Percentiles rank a stretch among this genome's conserved stretches.
These are phyloP conservation scores for Lavandula angustifolia DNA, from an alignment of 257 asterid species.

Conservation along the genomic window DNA sequence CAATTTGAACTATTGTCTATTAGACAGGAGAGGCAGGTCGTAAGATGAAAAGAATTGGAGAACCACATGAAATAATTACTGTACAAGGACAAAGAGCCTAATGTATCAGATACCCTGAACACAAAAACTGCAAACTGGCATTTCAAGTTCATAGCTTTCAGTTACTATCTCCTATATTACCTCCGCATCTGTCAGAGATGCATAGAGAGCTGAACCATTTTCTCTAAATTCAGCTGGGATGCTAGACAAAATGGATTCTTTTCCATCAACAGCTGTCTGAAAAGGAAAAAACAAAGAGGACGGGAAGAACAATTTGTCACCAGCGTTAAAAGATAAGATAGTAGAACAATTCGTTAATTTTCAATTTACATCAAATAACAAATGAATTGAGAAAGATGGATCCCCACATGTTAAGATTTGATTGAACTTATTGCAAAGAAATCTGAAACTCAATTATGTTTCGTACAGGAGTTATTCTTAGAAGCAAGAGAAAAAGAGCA, in stretches of 20 bases:
- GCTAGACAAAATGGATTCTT: slow-evolving; percentile 75
- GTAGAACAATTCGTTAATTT: background rate
- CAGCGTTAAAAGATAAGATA: slow-evolving; percentile 4
- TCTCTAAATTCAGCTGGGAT: slow-evolving; percentile 74
- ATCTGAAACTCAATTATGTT: background rate
- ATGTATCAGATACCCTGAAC: slow-evolving; percentile 15
- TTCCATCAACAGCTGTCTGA: slow-evolving; percentile 81
- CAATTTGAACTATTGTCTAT: background rate
- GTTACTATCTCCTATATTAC: slow-evolving; percentile 44
- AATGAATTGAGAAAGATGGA: slow-evolving; percentile 1
- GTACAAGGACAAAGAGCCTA: slow-evolving; percentile 7
- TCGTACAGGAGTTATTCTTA: slow-evolving; percentile 9
- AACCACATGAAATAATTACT: background rate
- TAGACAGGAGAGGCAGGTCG: background rate
- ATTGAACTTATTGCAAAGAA: slow-evolving; percentile 2
- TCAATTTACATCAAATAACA: slow-evolving; percentile 11
- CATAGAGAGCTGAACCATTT: slow-evolving; percentile 71
- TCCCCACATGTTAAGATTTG: slow-evolving; percentile 7
- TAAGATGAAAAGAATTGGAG: background rate
- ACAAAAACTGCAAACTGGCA: slow-evolving; percentile 19
- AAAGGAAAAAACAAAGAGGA: slow-evolving; percentile 25
- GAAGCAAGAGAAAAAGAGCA: slow-evolving; percentile 15
- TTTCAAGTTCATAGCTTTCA: slow-evolving; percentile 31
- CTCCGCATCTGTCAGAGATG: slow-evolving; percentile 85
- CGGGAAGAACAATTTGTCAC: slow-evolving; percentile 15